Base-by-base conservation (phyloP, 768 basidiomycete species). In the Cyathus striatus region DNA sequence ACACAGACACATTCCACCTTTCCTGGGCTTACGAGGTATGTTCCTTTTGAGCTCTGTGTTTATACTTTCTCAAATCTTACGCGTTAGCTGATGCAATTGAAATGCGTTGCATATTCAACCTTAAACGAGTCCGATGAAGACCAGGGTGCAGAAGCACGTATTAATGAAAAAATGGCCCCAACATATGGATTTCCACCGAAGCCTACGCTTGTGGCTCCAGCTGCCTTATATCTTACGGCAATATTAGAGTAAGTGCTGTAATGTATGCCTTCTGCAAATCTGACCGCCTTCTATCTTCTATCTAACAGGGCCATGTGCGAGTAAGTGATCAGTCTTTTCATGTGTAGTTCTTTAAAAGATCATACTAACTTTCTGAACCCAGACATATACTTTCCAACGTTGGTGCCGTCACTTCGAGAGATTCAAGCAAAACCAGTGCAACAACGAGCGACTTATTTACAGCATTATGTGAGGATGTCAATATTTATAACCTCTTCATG, bases 401-500 rank as follows among this genome's bases (percentile, higher is more conserved):
- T 23, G 84, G 88, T 42, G 77, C 86, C 23, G 90, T 96, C 20
- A 83, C 84, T 12, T 81, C 88, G 35, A 81, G 92, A 42, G 90
- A 94, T 61, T 89, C 90, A 50, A 85, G 86, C 54, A 78, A 85
- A 38, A 75, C 83, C 3, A 69, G 66, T 18, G 93, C 92, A 18
- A 83, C 79, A 7, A 70, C 79, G 6, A 81, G 88, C 46, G 92
- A 96, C 60, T 66, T 97, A 35, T 93, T 91, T 59, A 73, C 82
- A 14, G 91, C 91, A 1, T 70, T 96, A 13, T 92, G 90, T 48
- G 94, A 96, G 64, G 94, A 96, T 62, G 83, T 89, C 51, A 72
- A 81, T 38, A 78, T 95, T 38, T 96, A 91, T 65, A 78, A 76
- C 21, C 73, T 88, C 46, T 93, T 94, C 66, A 89, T 81, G 63